Base-by-base conservation (phyloP, 225 moss, liverwort and hornwort species). In the Sphagnum contortum region DNA sequence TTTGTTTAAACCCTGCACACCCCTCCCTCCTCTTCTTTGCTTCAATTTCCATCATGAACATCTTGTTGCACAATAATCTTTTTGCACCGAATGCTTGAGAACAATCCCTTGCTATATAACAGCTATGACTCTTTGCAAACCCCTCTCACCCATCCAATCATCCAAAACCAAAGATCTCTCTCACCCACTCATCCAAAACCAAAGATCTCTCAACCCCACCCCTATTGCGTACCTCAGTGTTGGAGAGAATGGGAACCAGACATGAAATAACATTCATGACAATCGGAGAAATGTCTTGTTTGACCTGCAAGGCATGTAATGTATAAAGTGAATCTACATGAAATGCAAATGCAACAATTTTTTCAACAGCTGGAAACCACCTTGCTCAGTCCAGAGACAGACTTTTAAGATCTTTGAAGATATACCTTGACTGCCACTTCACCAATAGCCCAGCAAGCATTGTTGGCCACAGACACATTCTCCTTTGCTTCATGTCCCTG, bases 391-490 rank as follows among this genome's bases (percentile, higher is more conserved):
- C 29, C 29, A 29, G 29, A 29, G 29, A 29, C 29, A 29, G 1
- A 29, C 29, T 29, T 29, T 29, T 29, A 29, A 29, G 29, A 29
- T 29, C 29, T 29, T 29, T 29, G 29, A 29, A 52, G 52, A 52
- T 5, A 5, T 12, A 95, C 95, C 92, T 96, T 92, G 50, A 96
- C 85, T 64, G 95, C 95, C 72, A 96, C 92, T 87, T 96, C 95
- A 73, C 95, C 95, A 65, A 96, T 96, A 64, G 95, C 95, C 95
- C 95, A 96, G 78, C 95, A 96, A 53, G 95, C 95, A 79, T 96
- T 96, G 81, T 96, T 96, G 49, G 92, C 95, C 12, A 96, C 95
- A 46, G 95, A 95, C 44, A 95, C 95, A 78, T 95, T 95, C 54
- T 95, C 95, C 68, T 88, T 95, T n/a, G 80, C 92, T 77, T 87